Evolutionary conservation across 2,329 filamentous ascomycete genomes (phyloP), one percentile per base, ranked within the genome.

Genomic region (Neonectria neomacrospora): DNA sequence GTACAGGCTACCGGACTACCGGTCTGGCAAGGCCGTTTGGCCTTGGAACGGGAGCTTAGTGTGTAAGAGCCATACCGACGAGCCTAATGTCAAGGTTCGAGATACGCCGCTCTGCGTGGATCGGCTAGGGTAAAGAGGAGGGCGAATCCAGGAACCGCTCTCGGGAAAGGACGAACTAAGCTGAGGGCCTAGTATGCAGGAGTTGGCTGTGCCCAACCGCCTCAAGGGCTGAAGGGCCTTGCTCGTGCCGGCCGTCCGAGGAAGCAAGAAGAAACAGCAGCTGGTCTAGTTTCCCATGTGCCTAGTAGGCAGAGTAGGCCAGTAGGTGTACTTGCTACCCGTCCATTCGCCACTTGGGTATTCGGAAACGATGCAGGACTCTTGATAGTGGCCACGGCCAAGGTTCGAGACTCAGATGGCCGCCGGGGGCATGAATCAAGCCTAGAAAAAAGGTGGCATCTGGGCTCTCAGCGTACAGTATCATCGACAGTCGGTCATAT

Each of bases 381-480:
- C 45, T 56, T 45, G 41, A 22, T 50, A 34, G 47, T 6, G 30
- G 18, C 28, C 28, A 54, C 28, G 45, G 41, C 20, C 48, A n/a
- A 58, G n/a, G 44, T 42, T 41, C 58, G 52, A 58, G 53, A 50
- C 65, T 63, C 48, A 65, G n/a, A 34, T 41, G 63, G 52, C 42
- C 65, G 65, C 58, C 20, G 44, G 54, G 57, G 60, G 58, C 70
- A 67, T 52, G 70, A 72, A 64, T 72, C 70, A 65, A 69, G 53
- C 41, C 22, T 39, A n/a, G 14, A n/a, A 50, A 42, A 44, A 18
- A 66, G n/a, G n/a, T 44, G 50, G 45, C 39, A 59, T 68, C 59
- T 57, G 53, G 58, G 52, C 41, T 53, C 57, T 55, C 30, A 39
- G 23, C 39, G 28, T 12, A 42, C 47, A 58, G 54, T 53, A 60